Evolutionary conservation across 768 basidiomycete species (phyloP).

Genomic region (Kondoa malvinella): DNA sequence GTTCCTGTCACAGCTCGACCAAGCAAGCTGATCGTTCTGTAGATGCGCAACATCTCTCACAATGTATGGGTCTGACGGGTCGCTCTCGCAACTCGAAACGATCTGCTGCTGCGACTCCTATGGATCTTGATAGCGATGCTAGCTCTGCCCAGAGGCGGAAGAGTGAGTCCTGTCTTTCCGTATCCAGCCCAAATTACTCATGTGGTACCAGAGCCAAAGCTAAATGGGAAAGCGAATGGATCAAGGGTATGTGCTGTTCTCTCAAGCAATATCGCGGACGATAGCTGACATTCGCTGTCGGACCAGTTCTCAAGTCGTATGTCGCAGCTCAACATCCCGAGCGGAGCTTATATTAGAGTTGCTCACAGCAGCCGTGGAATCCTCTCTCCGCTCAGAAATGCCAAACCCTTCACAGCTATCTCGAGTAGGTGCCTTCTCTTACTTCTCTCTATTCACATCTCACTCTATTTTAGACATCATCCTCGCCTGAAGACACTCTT

Average conservation of each 20-base stretch:
- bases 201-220: background rate
- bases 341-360: background rate
- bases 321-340: background rate
- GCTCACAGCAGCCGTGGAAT: background rate
- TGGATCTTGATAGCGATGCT: background rate
- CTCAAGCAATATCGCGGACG: background rate
- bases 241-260: background rate
- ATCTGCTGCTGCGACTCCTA: background rate
- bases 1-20: no score
- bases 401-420: background rate
- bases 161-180: background rate
- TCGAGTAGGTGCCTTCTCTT: background rate
- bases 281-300: background rate
- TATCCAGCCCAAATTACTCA: background rate
- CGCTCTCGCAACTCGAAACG: background rate
- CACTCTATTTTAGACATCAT: background rate
- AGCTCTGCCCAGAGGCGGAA: background rate
- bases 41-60: background rate
- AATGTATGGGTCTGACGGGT: background rate
- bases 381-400: background rate
- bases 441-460: background rate
- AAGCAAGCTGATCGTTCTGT: no score
- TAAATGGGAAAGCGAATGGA: background rate
- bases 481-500: background rate
- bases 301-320: background rate